Base-by-base conservation (phyloP, 2,329 filamentous ascomycete species). In the Talaromyces sp. region DNA sequence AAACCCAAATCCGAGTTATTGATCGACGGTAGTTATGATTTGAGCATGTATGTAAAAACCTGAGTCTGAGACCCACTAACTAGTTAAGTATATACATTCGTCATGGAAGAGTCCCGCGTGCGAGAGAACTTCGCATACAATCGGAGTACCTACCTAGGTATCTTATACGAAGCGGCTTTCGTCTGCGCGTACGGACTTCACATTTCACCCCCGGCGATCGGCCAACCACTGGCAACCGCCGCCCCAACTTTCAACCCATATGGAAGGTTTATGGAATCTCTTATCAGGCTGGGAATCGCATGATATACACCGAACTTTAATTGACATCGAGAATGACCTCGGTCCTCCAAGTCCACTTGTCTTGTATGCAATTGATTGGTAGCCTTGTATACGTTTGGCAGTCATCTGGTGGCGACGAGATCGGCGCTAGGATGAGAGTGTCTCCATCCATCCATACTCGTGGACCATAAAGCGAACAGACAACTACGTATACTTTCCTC, bases 361-460 rank as follows among this genome's bases (percentile, higher is more conserved):
- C 22, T 16, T n/a, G 13, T 7, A n/a, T 31, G 56, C 56, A 22
- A 13, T 6, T 59, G 56, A 59, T 59, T 59, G 56, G 56, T 59
- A 9, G 56, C 56, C 56, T 33, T 59, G 56, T 59, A 31, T 45
- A 59, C 14, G 19, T 45, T 59, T 41, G 24, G 19, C 39, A 43
- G 56, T 59, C 56, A 33, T 45, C 37, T 59, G 37, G 35, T 59
- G 56, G 39, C 39, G 56, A 59, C 24, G 56, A 59, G 56, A 59
- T 59, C 56, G 56, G 39, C 56, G n/a, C 56, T 59, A 59, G 52
- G 52, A 56, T 56, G 13, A 19, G 52, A 37, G 33, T 24, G 6
- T 35, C 37, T 39, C 33, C 33, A 56, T 56, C 31, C 50, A 19
- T 37, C 50, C 31, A 56, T 56, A 37, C 19, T 24, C 52, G 37